Base-by-base conservation (phyloP, 73 alveolate genomes). In the Paraurostyla sp. region DNA sequence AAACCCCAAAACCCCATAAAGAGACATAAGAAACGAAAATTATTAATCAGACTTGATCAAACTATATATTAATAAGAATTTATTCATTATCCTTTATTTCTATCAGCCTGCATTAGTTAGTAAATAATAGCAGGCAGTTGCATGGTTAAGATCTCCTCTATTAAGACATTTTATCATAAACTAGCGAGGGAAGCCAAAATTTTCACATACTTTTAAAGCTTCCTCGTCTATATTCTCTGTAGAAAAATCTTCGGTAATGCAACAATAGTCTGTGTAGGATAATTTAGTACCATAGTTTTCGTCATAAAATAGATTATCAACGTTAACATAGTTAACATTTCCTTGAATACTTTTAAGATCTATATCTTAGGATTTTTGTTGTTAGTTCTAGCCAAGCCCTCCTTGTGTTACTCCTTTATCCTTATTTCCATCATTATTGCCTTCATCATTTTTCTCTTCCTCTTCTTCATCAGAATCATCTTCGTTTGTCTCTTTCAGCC, bases 51-150 rank as follows among this genome's bases (percentile, higher is more conserved):
- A n/a, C n/a, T n/a, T n/a, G n/a, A n/a, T n/a, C n/a, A n/a, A n/a
- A n/a, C n/a, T n/a, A n/a, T n/a, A n/a, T n/a, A n/a, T n/a, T n/a
- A n/a, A n/a, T n/a, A n/a, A n/a, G n/a, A n/a, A n/a, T n/a, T n/a
- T n/a, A n/a, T n/a, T n/a, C n/a, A n/a, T n/a, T n/a, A n/a, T n/a
- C n/a, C n/a, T n/a, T n/a, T n/a, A n/a, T n/a, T n/a, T n/a, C 57
- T 62, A 62, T 69, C 85, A 69, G 65, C 85, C 85, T 11, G 62
- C 92, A 40, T 88, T 87, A 49, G 92, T 63, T 63, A 94, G 59
- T 63, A 94, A 80, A 82, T 92, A 91, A 76, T 94, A 94, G 83
- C 96, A 88, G 0, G 96, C 98, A 0, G 98, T 94, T 22, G 98
- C 98, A 76, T 94, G 96, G 73, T 95, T 92, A 33, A 92, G 71